A percentile compares a stretch with the other conserved stretches of the same genome.
phyloP scores from a whole-genome alignment of 2,329 filamentous ascomycete species.

The Scedosporium dehoogii region DNA sequence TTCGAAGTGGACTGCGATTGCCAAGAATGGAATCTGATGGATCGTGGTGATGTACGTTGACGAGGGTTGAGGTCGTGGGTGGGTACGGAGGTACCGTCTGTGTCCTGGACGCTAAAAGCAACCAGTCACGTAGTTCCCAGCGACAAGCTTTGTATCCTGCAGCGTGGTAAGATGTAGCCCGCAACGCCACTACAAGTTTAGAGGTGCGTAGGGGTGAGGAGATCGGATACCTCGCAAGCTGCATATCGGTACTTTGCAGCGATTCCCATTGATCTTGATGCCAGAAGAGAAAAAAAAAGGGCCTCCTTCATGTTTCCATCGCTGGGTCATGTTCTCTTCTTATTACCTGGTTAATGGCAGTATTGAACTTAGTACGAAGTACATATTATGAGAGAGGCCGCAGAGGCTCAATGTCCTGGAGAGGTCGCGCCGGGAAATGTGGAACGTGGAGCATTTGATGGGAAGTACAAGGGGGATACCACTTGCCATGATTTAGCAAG shows the following conservation, averaged over 20 bases:
- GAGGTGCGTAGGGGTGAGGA: not conserved
- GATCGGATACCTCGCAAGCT: not conserved
- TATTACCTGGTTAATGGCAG: no score
- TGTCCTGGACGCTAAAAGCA: slow-evolving; percentile 2
- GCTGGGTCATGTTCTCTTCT: not conserved
- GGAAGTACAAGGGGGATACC: not conserved
- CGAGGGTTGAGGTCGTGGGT: slow-evolving; percentile 6
- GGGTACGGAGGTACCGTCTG: slow-evolving; percentile 6
- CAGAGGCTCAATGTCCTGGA: not conserved
- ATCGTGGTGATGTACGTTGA: not conserved
- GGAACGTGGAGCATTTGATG: not conserved
- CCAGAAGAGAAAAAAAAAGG: not conserved
- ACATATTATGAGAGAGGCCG: no score
- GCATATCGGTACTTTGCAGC: slow-evolving; percentile 3
- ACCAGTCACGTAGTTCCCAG: not conserved
- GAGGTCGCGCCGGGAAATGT: not conserved
- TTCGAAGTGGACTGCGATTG: not conserved
- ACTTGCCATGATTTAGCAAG: not conserved
- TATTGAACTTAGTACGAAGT: no score
- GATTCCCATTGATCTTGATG: not conserved
- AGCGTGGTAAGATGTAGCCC: not conserved
- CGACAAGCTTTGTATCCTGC: slow-evolving; percentile 5
- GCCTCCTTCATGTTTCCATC: not conserved
- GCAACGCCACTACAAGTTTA: not conserved
- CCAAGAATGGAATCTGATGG: slow-evolving; percentile 1